A percentile compares a stretch with the other conserved stretches of the same genome.
These are phyloP conservation scores for Termitomyces sp. DNA, from an alignment of 768 basidiomycete species.

Conservation along the genomic window DNA sequence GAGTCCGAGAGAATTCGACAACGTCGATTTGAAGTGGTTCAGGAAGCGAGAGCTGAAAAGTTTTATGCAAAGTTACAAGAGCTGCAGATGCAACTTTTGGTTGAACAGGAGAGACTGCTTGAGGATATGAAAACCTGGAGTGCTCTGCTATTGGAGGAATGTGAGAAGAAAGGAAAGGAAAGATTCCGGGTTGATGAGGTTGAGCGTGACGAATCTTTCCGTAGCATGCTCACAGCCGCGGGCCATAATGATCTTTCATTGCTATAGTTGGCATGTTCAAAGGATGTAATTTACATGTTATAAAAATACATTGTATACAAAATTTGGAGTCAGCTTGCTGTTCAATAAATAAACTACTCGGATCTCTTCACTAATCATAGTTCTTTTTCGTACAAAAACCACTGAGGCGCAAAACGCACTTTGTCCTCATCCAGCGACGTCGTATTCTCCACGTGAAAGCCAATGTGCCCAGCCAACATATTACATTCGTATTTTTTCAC, in stretches of 20 bases:
- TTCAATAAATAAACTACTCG: too few relatives aligned
- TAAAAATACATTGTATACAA: too few relatives aligned
- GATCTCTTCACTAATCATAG: too few relatives aligned
- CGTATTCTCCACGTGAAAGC: background rate
- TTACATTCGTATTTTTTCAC: background rate
- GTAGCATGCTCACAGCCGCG: background rate
- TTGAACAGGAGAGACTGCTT: background rate
- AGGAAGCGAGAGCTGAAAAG: background rate
- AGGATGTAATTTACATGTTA: too few relatives aligned
- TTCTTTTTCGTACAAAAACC: conserved; percentile 1
- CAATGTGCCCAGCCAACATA: background rate
- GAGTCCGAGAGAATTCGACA: background rate
- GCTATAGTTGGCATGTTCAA: too few relatives aligned
- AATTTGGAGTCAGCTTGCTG: too few relatives aligned
- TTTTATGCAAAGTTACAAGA: background rate
- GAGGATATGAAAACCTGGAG: conserved; percentile 1
- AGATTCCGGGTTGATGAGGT: background rate
- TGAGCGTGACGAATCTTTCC: background rate
- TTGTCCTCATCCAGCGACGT: background rate
- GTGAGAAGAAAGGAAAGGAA: background rate
- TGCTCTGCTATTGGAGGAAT: background rate
- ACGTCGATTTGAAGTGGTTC: background rate
- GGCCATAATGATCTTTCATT: background rate
- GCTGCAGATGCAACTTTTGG: background rate
- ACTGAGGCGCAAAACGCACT: background rate